These are phyloP conservation scores for Asclepias syriaca DNA, from an alignment of 257 asterid species.

Conservation along the genomic window DNA sequence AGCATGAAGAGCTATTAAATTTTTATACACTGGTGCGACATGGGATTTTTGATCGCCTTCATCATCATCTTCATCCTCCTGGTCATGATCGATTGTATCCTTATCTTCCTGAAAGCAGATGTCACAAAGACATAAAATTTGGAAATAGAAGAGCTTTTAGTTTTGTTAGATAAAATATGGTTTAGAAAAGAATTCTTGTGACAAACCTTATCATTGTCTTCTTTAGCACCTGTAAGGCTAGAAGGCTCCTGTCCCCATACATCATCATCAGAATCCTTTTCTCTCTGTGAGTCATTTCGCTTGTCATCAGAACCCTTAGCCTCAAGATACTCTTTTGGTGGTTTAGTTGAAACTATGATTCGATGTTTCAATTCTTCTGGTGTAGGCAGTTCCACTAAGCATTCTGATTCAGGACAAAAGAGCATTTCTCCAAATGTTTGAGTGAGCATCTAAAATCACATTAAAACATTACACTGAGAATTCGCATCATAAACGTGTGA, in stretches of 20 bases:
- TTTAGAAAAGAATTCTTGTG: conserved; percentile 5
- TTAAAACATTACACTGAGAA: not conserved
- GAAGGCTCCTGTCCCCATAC: conserved; percentile 87
- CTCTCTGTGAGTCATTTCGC: conserved; percentile 24
- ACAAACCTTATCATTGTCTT: conserved; percentile 45
- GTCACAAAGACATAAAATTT: not conserved
- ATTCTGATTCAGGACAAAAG: conserved; percentile 56
- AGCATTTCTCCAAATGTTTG: conserved; percentile 67
- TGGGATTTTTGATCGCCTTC: conserved; percentile 37
- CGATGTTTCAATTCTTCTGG: conserved; percentile 71
- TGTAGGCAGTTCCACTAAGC: conserved; percentile 65
- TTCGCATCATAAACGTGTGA: not conserved
- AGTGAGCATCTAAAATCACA: conserved; percentile 47
- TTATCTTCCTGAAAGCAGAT: conserved; percentile 27
- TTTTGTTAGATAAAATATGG: not conserved
- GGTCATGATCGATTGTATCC: conserved; percentile 24
- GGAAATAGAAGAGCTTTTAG: not conserved
- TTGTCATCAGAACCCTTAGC: conserved; percentile 38
- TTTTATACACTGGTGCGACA: conserved; percentile 51
- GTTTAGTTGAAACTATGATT: conserved; percentile 77
- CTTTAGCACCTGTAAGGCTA: conserved; percentile 41
- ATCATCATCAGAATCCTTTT: conserved; percentile 61
- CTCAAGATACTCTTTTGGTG: conserved; percentile 86
- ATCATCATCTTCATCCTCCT: conserved; percentile 39
- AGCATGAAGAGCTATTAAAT: conserved; percentile 82